A percentile compares a stretch with the other conserved stretches of the same genome.
Evolutionary conservation across 768 basidiomycete species (phyloP).

Genomic region (Pholiota microspora): DNA sequence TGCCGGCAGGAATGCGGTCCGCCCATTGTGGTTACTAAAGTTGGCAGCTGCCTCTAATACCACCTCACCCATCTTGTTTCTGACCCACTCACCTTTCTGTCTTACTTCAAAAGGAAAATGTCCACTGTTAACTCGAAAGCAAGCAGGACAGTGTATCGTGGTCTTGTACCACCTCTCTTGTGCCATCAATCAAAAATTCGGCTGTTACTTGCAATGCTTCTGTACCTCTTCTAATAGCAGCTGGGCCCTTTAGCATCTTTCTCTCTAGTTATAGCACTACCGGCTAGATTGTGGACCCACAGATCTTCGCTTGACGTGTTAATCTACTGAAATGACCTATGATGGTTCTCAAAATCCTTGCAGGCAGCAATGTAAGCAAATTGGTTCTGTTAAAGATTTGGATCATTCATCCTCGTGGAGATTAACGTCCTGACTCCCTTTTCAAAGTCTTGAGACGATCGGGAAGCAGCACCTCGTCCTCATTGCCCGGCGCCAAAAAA

Average conservation of each 20-base stretch:
- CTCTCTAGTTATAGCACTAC: background rate
- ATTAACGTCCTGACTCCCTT: constrained; percentile 6
- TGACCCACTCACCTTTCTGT: too few species aligned
- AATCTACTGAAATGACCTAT: background rate
- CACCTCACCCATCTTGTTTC: too few species aligned
- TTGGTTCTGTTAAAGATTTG: background rate
- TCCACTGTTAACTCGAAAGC: background rate
- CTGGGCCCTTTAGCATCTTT: background rate
- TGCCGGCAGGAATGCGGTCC: background rate
- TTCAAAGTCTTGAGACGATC: constrained; percentile 13
- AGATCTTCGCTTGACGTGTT: background rate
- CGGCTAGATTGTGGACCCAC: background rate
- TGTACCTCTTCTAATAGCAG: background rate
- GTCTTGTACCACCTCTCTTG: background rate
- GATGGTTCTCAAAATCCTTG: background rate
- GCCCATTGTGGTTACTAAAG: background rate
- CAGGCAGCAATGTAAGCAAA: background rate
- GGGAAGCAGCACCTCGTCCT: constrained; percentile 16
- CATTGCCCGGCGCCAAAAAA: constrained; percentile 12
- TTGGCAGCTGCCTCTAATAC: background rate
- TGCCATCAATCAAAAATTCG: background rate
- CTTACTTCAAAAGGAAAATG: background rate
- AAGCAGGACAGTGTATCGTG: background rate
- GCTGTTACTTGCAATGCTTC: background rate
- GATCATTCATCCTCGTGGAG: constrained; percentile 13